Percentiles rank a stretch among this genome's conserved stretches.
phyloP scores from a whole-genome alignment of 805 yeast species.

The Scheffersomyces stipitis region DNA sequence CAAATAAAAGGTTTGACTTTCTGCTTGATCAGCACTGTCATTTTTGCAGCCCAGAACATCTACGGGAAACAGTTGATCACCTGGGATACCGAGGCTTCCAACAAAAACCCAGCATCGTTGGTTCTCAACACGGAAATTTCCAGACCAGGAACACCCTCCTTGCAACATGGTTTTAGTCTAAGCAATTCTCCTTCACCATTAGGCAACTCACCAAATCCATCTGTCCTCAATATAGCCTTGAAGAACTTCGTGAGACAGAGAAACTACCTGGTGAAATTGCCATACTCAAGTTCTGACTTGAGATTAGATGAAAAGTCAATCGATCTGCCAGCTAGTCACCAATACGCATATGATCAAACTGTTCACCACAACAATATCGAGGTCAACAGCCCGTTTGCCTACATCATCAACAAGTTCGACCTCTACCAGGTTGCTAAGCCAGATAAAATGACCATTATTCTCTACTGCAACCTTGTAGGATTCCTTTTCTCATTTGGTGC shows the following conservation, averaged over 20 bases:
- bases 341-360: slow-evolving; percentile 8
- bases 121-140: slow-evolving; percentile 21
- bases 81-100: slow-evolving; percentile 39
- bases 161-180: background rate
- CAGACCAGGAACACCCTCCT: slow-evolving; percentile 16
- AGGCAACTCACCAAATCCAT: slow-evolving; percentile 1
- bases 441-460: slow-evolving; percentile 77
- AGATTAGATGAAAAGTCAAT: slow-evolving; percentile 24
- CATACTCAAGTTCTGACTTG: slow-evolving; percentile 35
- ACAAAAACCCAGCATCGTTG: slow-evolving; percentile 24
- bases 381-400: slow-evolving; percentile 21
- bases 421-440: slow-evolving; percentile 44
- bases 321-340: slow-evolving; percentile 2
- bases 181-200: slow-evolving; percentile 1
- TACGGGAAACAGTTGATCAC: slow-evolving; percentile 80
- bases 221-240: background rate
- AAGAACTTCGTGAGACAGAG: slow-evolving; percentile 19
- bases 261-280: slow-evolving; percentile 21
- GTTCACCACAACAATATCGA: slow-evolving; percentile 15
- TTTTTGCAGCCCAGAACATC: slow-evolving; percentile 83
- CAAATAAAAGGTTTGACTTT: slow-evolving; percentile 63
- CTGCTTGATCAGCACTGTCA: slow-evolving; percentile 66
- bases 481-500: slow-evolving; percentile 69
- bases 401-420: slow-evolving; percentile 11
- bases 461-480: slow-evolving; percentile 78